Conservation (phyloP, 2,329 filamentous ascomycete species). For the Aureobasidium sp. region DNA sequence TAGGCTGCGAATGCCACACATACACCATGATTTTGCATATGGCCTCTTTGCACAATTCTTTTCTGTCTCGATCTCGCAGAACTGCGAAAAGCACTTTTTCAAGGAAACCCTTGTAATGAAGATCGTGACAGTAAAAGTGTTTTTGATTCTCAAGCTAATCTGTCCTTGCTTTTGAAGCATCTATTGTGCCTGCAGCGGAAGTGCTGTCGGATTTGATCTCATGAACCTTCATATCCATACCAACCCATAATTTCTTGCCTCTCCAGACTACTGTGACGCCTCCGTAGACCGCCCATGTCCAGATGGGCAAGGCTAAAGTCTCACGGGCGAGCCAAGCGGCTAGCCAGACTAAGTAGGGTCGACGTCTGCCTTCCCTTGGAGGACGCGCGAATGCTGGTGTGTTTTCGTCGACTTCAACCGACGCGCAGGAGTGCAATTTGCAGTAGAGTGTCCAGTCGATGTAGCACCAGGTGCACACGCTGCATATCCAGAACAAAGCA, state of each 20-base stretch:
- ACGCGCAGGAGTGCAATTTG: slow-evolving; percentile 63
- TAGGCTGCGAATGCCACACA: background rate
- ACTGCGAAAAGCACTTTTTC: no score
- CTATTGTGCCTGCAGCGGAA: background rate
- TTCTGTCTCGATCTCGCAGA: background rate
- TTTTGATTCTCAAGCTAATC: background rate
- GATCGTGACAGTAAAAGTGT: no score
- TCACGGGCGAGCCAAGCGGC: slow-evolving; percentile 80
- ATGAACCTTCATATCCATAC: slow-evolving; percentile 73
- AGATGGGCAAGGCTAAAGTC: slow-evolving; percentile 74
- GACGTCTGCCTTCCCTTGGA: slow-evolving; percentile 36
- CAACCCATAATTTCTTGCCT: slow-evolving; percentile 71
- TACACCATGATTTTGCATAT: background rate
- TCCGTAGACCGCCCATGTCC: slow-evolving; percentile 82
- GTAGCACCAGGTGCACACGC: slow-evolving; percentile 61
- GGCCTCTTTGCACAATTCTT: background rate
- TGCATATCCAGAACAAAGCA: slow-evolving; percentile 54
- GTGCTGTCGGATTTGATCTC: slow-evolving; percentile 23
- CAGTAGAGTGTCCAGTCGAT: slow-evolving; percentile 67
- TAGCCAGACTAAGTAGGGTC: slow-evolving; percentile 63
- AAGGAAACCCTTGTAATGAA: no score
- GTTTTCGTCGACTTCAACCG: slow-evolving; percentile 60
- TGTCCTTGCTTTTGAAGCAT: slow-evolving; percentile 1
- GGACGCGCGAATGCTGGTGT: slow-evolving; percentile 65
- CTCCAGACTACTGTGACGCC: slow-evolving; percentile 83